These are phyloP conservation scores for Hypoxylon rickii DNA, from an alignment of 495 filamentous ascomycete species.

Conservation along the genomic window DNA sequence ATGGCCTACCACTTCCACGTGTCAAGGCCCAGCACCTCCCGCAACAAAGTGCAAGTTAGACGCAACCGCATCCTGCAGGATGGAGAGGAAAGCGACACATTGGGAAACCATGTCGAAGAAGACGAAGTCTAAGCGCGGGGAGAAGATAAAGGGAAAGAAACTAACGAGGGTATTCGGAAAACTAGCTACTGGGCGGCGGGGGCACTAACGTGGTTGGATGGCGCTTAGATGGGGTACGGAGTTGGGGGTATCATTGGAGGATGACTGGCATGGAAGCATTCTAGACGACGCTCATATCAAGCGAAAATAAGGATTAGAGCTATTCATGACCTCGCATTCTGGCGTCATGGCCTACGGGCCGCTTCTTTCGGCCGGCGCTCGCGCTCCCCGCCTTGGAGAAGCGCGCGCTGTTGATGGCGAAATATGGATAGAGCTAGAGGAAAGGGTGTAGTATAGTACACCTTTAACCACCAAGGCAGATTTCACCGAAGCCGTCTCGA, in stretches of 20 bases:
- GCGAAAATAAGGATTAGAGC: constrained; percentile 10
- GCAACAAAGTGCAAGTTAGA: constrained; percentile 7
- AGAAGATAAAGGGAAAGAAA: too few species aligned
- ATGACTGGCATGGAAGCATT: constrained; percentile 36
- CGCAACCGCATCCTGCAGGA: constrained; percentile 11
- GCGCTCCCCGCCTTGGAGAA: constrained; percentile 12
- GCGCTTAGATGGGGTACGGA: constrained; percentile 27
- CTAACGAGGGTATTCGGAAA: constrained; percentile 13
- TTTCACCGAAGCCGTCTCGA: constrained; percentile 8
- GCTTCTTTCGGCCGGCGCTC: constrained; percentile 16
- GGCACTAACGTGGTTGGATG: constrained; percentile 11
- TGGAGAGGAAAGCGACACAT: neutral
- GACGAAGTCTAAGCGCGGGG: constrained; percentile 26
- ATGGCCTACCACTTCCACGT: constrained; percentile 2
- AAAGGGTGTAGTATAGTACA: constrained; percentile 14
- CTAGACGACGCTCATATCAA: constrained; percentile 22
- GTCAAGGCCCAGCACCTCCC: constrained; percentile 1
- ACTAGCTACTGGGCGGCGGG: constrained; percentile 12
- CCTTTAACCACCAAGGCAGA: constrained; percentile 25
- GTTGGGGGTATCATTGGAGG: constrained; percentile 21
- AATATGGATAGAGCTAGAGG: constrained; percentile 4
- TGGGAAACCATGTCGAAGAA: constrained; percentile 11
- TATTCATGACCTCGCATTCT: constrained; percentile 4
- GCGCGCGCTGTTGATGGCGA: constrained; percentile 29
- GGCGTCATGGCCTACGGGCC: neutral